phyloP scores from a whole-genome alignment of 2,329 filamentous ascomycete species.

The Ambrosiella beaveri region DNA sequence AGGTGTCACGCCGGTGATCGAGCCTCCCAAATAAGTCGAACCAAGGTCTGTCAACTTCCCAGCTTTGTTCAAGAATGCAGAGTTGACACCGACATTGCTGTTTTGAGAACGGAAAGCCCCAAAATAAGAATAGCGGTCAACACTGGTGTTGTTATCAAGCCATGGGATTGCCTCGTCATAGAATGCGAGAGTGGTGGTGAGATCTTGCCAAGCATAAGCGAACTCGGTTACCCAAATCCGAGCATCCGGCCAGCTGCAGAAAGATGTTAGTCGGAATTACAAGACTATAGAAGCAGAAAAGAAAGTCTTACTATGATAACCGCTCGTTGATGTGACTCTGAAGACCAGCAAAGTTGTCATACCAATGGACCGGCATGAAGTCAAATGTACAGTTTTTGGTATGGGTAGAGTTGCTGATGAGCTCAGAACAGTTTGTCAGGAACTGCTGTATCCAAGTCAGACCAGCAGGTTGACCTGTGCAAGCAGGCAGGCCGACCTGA shows the following conservation, averaged over 20 bases:
- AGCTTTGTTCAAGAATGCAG: slow-evolving; percentile 48
- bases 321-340: slow-evolving; percentile 46
- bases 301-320: slow-evolving; percentile 19
- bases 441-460: slow-evolving; percentile 52
- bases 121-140: slow-evolving; percentile 58
- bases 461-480: slow-evolving; percentile 43
- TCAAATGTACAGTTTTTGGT: slow-evolving; percentile 41
- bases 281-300: no score
- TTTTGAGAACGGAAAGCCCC: slow-evolving; percentile 52
- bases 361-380: slow-evolving; percentile 50
- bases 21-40: slow-evolving; percentile 53
- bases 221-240: slow-evolving; percentile 69
- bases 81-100: slow-evolving; percentile 60
- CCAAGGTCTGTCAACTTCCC: slow-evolving; percentile 62
- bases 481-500: slow-evolving; percentile 52
- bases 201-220: slow-evolving; percentile 39
- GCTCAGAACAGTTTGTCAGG: slow-evolving; percentile 41
- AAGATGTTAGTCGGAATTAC: background rate
- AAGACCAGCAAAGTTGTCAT: slow-evolving; percentile 51
- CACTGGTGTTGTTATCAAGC: slow-evolving; percentile 39
- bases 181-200: slow-evolving; percentile 42
- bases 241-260: slow-evolving; percentile 36
- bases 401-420: slow-evolving; percentile 29
- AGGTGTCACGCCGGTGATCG: slow-evolving; percentile 25
- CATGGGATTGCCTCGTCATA: slow-evolving; percentile 50